phyloP scores from a whole-genome alignment of 2,329 filamentous ascomycete species.

The Exophiala xenobiotica region DNA sequence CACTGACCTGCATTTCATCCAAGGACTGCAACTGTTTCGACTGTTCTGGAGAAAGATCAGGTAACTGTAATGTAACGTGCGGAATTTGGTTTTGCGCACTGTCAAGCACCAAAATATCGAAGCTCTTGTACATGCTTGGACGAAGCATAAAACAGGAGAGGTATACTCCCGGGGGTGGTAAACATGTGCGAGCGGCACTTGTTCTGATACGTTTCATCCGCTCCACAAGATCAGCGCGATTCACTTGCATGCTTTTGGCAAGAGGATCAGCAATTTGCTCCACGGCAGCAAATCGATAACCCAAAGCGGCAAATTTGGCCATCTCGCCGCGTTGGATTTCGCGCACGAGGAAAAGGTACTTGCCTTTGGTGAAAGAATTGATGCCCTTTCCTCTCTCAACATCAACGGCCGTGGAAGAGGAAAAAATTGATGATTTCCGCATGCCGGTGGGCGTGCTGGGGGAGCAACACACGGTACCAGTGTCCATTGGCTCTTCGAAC shows the following conservation, averaged over 20 bases:
- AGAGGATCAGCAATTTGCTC: slow-evolving; percentile 68
- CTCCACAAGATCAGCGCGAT: slow-evolving; percentile 58
- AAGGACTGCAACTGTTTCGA: slow-evolving; percentile 50
- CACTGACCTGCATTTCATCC: slow-evolving; percentile 41
- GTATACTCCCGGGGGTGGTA: slow-evolving; percentile 40
- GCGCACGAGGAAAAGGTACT: slow-evolving; percentile 76
- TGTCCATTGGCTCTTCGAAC: slow-evolving; percentile 73
- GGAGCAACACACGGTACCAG: slow-evolving; percentile 44
- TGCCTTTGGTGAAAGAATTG: slow-evolving; percentile 51
- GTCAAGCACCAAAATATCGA: slow-evolving; percentile 62
- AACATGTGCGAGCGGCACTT: slow-evolving; percentile 41
- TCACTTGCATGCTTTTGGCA: slow-evolving; percentile 71
- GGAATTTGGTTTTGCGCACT: slow-evolving; percentile 61
- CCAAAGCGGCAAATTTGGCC: slow-evolving; percentile 64
- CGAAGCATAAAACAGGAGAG: slow-evolving; percentile 45
- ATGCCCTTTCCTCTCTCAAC: slow-evolving; percentile 16
- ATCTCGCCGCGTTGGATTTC: slow-evolving; percentile 60
- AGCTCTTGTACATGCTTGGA: slow-evolving; percentile 55
- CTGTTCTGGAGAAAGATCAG: slow-evolving; percentile 57
- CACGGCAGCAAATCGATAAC: slow-evolving; percentile 74
- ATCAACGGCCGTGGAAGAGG: slow-evolving; percentile 42
- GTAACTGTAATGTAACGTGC: slow-evolving; percentile 54
- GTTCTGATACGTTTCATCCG: slow-evolving; percentile 65
- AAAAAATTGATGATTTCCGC: slow-evolving; percentile 30
- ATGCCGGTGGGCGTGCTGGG: neutral